A percentile compares a stretch with the other conserved stretches of the same genome.
phyloP scores from a whole-genome alignment of 805 yeast species.

The Lipomyces yamanashiensis region DNA sequence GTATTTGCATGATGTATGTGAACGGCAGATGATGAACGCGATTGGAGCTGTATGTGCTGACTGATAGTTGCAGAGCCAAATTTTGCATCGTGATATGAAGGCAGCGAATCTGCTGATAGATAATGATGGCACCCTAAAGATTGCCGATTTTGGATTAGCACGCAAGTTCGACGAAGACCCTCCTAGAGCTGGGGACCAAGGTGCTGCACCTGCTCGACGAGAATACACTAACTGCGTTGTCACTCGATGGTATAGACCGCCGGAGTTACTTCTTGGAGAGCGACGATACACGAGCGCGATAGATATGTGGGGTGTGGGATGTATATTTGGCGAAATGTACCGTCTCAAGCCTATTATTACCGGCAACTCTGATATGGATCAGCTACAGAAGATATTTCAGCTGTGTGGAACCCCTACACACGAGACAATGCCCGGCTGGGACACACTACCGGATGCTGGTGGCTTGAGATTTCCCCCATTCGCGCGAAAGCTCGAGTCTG shows the following conservation, averaged over 20 bases:
- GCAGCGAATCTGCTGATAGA: constrained; percentile 91
- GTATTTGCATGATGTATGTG: constrained; percentile 63
- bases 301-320: constrained; percentile 95
- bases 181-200: constrained; percentile 56
- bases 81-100: constrained; percentile 88
- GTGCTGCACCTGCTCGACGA: constrained; percentile 50
- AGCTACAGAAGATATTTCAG: constrained; percentile 78
- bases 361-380: constrained; percentile 86
- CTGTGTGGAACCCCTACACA: constrained; percentile 94
- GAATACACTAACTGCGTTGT: constrained; percentile 76
- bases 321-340: constrained; percentile 91
- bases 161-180: constrained; percentile 66
- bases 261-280: constrained; percentile 85
- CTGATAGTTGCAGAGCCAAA: constrained; percentile 42
- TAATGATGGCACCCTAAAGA: constrained; percentile 73
- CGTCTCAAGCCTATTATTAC: constrained; percentile 79
- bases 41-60: not conserved
- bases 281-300: constrained; percentile 87
- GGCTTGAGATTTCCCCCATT: constrained; percentile 9
- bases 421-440: constrained; percentile 86
- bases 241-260: constrained; percentile 97
- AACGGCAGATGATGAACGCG: not conserved
- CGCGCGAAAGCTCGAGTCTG: constrained; percentile 44
- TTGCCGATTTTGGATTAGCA: constrained; percentile 97
- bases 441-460: constrained; percentile 61